Evolutionary conservation across 768 basidiomycete genomes (phyloP), one percentile per base, ranked within the genome.

Genomic region (Amanita polypyramis): DNA sequence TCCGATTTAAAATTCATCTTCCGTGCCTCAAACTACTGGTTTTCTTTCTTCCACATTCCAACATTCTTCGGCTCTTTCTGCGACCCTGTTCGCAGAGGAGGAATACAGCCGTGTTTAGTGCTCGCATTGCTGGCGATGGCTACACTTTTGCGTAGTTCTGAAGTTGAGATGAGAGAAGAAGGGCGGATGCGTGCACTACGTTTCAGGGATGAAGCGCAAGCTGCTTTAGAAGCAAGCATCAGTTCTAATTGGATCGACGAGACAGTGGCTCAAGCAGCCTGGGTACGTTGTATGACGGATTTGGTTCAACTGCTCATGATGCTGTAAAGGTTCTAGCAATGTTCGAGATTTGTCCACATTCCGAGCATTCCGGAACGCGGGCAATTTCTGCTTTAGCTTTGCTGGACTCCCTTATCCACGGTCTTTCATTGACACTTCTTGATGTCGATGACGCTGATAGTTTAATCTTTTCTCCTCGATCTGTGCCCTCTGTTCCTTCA

Each of bases 241-340:
- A 80, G 75, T 56, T 75, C 80, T 37, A 74, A 77, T 14, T 83
- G 81, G 79, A 70, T 88, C 11, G 83, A 88, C 53, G 79, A 83
- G 56, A 77, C 75, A 27, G 70, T 87, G 5, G 82, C 79, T 10
- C 81, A 88, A 62, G 81, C 84, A 32, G 80, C 82, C 47, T 88
- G 81, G 81, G 85, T 85, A 60, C 54, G 75, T 53, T 35, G 44
- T 30, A 33, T 17, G 43, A 45, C 7, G 20, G 46, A 51, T 6
- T 19, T 34, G 47, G 6, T 43, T 52, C 19, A 19, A 17, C 9
- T 20, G 5, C 38, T 47, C 47, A 37, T 20, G 2, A 20, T 30
- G 46, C 4, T 49, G 34, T 29, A 6, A 37, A 86, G 85, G 61
- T 89, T 30, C 62, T 88, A 34, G 75, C 85, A 9, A 63, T 85